These are phyloP conservation scores for Drosera spatulata DNA, from an alignment of 179 eudicot species.

Conservation along the genomic window DNA sequence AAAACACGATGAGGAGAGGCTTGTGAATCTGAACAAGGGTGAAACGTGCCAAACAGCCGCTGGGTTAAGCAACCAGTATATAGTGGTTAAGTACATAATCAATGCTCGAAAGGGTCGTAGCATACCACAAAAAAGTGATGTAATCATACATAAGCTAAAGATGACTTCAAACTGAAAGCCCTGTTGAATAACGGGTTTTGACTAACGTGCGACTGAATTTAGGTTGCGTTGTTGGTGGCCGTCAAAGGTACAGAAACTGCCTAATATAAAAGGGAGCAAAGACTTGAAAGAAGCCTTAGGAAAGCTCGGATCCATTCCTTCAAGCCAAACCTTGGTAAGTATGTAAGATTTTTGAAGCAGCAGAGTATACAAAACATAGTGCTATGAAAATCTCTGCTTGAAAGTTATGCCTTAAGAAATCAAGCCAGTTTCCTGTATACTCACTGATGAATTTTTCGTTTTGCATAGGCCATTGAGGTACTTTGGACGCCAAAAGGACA, in stretches of 20 bases:
- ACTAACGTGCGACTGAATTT: constrained; percentile 9
- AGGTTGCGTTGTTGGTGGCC: constrained; percentile 89
- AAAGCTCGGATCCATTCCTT: constrained; percentile 67
- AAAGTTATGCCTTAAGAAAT: too few species aligned
- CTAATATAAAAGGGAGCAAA: constrained; percentile 50
- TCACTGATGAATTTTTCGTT: too few species aligned
- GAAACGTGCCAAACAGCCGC: constrained; percentile 39
- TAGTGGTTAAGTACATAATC: constrained; percentile 44
- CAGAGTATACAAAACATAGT: too few species aligned
- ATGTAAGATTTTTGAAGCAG: too few species aligned
- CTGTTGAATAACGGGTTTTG: too few species aligned
- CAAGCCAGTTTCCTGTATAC: too few species aligned
- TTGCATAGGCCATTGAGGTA: constrained; percentile 72
- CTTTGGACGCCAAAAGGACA: constrained; percentile 89
- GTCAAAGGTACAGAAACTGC: constrained; percentile 72
- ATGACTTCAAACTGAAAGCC: too few species aligned
- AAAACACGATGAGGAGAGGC: constrained; percentile 60
- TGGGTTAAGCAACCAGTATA: constrained; percentile 81
- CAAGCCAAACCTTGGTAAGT: constrained; percentile 57
- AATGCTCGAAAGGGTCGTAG: too few species aligned
- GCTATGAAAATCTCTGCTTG: too few species aligned
- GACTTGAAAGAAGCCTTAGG: constrained; percentile 80
- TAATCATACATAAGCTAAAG: too few species aligned
- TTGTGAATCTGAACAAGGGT: constrained; percentile 66
- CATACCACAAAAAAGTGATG: too few species aligned